A percentile compares a stretch with the other conserved stretches of the same genome.
Evolutionary conservation across 257 asterid species (phyloP).

Genomic region (Jaltomata sinuosa): DNA sequence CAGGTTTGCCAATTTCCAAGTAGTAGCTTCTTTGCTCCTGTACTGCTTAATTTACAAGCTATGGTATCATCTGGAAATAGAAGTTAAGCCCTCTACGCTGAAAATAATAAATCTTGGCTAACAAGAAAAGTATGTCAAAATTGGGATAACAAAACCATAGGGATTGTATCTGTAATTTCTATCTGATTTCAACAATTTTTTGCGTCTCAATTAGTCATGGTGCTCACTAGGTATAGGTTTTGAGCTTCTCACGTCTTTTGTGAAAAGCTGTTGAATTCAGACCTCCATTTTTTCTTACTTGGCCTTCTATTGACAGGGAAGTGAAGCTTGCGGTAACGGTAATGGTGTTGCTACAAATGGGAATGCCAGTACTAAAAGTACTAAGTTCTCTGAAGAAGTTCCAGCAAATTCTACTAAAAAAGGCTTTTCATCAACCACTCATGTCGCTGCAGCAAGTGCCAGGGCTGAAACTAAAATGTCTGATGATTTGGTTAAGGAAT

Average conservation of each 20-base stretch:
- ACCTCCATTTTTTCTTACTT: not conserved
- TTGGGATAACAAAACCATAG: not conserved
- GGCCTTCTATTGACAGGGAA: slow-evolving; percentile 39
- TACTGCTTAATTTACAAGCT: not conserved
- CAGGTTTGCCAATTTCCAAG: slow-evolving; percentile 45
- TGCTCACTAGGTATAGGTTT: not conserved
- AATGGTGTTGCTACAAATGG: slow-evolving; percentile 30
- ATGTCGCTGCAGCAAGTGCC: slow-evolving; percentile 18
- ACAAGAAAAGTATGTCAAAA: not conserved
- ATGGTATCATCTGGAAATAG: not conserved
- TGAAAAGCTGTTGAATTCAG: not conserved
- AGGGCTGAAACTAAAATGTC: slow-evolving; percentile 24
- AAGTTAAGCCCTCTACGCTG: not conserved
- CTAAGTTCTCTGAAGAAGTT: slow-evolving; percentile 23
- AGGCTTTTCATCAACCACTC: slow-evolving; percentile 24
- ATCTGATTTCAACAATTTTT: not conserved
- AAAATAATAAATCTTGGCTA: not conserved
- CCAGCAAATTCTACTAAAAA: slow-evolving; percentile 21
- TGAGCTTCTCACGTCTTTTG: not conserved
- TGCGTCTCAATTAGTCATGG: not conserved
- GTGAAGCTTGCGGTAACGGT: slow-evolving; percentile 25
- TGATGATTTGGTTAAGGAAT: slow-evolving; percentile 28
- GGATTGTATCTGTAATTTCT: not conserved
- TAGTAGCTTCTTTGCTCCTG: not conserved
- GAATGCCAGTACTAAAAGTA: slow-evolving; percentile 25